Evolutionary conservation across 1,284 basidiomycete genomes (phyloP).

Genomic region (Pterulicium gracile): DNA sequence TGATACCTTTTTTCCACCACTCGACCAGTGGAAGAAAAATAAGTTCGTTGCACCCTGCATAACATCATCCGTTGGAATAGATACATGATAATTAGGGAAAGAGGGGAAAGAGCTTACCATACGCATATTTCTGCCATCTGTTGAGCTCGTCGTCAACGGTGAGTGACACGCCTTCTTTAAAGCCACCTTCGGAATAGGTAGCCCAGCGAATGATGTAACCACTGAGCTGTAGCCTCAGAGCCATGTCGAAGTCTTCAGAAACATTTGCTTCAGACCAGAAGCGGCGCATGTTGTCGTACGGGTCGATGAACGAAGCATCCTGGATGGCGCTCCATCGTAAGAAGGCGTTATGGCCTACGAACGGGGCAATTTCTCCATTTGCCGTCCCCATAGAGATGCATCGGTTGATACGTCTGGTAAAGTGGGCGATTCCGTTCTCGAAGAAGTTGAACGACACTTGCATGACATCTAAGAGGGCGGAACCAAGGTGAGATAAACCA

Average conservation of each 20-base stretch:
- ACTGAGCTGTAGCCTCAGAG: constrained; percentile 41
- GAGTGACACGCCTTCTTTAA: constrained; percentile 85
- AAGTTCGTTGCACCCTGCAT: constrained; percentile 38
- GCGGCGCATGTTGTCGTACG: constrained; percentile 50
- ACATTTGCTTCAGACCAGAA: constrained; percentile 84
- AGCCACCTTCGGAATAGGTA: constrained; percentile 67
- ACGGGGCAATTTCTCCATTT: constrained; percentile 77
- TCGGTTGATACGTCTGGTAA: constrained; percentile 71
- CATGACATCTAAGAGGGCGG: constrained; percentile 52
- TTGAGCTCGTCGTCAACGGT: constrained; percentile 71
- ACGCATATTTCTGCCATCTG: constrained; percentile 73
- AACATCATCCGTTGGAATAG: background rate
- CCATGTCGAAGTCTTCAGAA: constrained; percentile 75
- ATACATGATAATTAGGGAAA: constrained; percentile 4
- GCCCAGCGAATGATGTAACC: constrained; percentile 47
- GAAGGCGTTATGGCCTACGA: constrained; percentile 86
- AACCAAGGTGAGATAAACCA: too few relatives aligned
- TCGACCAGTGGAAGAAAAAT: constrained; percentile 63
- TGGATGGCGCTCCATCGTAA: constrained; percentile 81
- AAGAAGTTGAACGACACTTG: constrained; percentile 82
- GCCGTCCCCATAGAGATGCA: constrained; percentile 68
- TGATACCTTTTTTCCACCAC: constrained; percentile 66
- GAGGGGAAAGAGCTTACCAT: constrained; percentile 17
- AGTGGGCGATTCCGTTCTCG: constrained; percentile 78
- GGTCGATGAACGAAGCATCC: constrained; percentile 66